Evolutionary conservation across 495 filamentous ascomycete species (phyloP).

Genomic region (Penicillium robsamsonii): DNA sequence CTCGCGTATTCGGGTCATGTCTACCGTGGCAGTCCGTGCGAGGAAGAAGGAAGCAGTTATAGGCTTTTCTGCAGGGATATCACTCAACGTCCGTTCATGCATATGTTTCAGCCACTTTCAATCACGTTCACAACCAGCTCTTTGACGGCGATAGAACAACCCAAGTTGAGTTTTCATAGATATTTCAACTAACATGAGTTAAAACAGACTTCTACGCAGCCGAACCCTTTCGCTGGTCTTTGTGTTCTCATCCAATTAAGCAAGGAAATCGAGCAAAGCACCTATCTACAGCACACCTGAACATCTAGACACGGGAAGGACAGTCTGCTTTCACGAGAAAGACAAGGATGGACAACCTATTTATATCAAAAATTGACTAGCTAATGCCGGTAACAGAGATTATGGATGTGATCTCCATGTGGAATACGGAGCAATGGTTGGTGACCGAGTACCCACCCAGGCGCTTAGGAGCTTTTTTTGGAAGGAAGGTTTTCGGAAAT

Average conservation of each 20-base stretch:
- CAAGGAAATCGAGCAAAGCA: too few relatives aligned
- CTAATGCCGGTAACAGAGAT: not conserved
- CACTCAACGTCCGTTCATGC: not conserved
- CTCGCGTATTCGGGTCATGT: not conserved
- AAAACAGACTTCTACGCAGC: too few relatives aligned
- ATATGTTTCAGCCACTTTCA: not conserved
- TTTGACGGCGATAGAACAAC: not conserved
- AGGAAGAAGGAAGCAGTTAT: not conserved
- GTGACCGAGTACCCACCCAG: not conserved
- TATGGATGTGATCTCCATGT: not conserved
- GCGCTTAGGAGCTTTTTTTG: slow-evolving; percentile 1
- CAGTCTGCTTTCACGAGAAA: too few relatives aligned
- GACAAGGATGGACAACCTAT: not conserved
- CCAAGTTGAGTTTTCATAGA: not conserved
- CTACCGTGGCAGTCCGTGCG: not conserved
- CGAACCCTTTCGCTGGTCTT: too few relatives aligned
- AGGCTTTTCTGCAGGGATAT: not conserved
- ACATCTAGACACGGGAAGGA: too few relatives aligned
- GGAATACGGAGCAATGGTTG: not conserved
- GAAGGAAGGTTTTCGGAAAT: not conserved
- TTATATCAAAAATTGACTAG: not conserved
- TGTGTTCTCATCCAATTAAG: too few relatives aligned
- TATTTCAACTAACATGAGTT: not conserved
- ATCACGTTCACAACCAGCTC: not conserved
- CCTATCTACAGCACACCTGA: too few relatives aligned